Conservation (phyloP, 2,329 filamentous ascomycete genomes). For the Calonectria ilicicola region DNA sequence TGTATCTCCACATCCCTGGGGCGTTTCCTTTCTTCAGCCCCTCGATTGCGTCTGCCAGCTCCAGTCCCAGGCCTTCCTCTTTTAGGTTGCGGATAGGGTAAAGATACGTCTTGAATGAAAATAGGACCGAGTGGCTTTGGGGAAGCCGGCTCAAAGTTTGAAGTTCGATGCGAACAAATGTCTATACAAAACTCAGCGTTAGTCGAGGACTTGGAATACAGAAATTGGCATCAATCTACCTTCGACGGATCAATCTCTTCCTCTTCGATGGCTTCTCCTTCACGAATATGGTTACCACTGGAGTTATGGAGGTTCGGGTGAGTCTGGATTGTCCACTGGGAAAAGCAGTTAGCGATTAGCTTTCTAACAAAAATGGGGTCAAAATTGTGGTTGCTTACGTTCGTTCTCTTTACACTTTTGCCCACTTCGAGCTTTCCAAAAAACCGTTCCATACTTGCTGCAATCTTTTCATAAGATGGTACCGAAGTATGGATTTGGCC, state of each 20-base stretch:
- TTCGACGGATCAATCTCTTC: slow-evolving; percentile 54
- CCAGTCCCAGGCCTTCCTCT: slow-evolving; percentile 58
- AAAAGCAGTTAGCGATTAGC: not conserved
- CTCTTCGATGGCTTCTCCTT: slow-evolving; percentile 46
- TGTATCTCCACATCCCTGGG: slow-evolving; percentile 65
- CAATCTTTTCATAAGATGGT: slow-evolving; percentile 64
- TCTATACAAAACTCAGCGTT: slow-evolving; percentile 34
- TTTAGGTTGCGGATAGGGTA: slow-evolving; percentile 62
- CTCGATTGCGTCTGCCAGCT: slow-evolving; percentile 64
- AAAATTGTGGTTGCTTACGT: not conserved
- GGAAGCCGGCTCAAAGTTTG: slow-evolving; percentile 65
- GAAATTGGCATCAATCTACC: slow-evolving; percentile 33
- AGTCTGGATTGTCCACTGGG: slow-evolving; percentile 63
- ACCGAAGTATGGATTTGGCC: slow-evolving; percentile 64
- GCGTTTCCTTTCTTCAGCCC: slow-evolving; percentile 63
- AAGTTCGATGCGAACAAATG: slow-evolving; percentile 59
- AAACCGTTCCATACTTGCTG: slow-evolving; percentile 63
- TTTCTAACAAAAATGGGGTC: not conserved
- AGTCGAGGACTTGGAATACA: not conserved
- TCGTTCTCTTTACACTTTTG: slow-evolving; percentile 55
- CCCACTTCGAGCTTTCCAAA: slow-evolving; percentile 60
- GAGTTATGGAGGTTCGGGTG: slow-evolving; percentile 55
- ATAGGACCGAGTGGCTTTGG: slow-evolving; percentile 58
- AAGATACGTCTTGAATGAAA: slow-evolving; percentile 68
- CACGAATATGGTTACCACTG: slow-evolving; percentile 51